A percentile compares a stretch with the other conserved stretches of the same genome.
These are phyloP conservation scores for Yamadazyma jaroonii DNA, from an alignment of 1,139 yeast species.

Conservation along the genomic window DNA sequence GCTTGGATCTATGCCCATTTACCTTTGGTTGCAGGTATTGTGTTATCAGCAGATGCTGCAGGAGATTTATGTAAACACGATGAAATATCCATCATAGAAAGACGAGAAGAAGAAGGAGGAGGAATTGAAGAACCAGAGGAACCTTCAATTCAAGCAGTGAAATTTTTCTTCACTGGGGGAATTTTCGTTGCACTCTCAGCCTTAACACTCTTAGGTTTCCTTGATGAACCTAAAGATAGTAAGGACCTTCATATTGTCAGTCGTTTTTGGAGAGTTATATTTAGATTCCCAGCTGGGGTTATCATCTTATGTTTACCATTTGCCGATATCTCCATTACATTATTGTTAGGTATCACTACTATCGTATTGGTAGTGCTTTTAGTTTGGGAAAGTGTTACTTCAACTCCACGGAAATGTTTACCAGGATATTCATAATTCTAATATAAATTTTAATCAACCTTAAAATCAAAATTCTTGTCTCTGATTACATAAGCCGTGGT, in stretches of 20 bases:
- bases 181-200: constrained; percentile 37
- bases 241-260: constrained; percentile 26
- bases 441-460: no score
- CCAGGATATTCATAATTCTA: constrained; percentile 3
- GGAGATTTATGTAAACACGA: constrained; percentile 43
- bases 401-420: constrained; percentile 23
- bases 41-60: constrained; percentile 63
- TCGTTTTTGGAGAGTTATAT: constrained; percentile 37
- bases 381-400: constrained; percentile 32
- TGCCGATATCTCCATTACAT: constrained; percentile 41
- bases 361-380: constrained; percentile 29
- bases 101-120: constrained; percentile 2
- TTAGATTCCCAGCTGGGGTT: constrained; percentile 39
- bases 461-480: no score
- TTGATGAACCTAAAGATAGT: constrained; percentile 40
- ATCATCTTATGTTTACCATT: constrained; percentile 43
- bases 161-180: constrained; percentile 52
- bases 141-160: constrained; percentile 32
- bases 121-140: constrained; percentile 21
- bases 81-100: constrained; percentile 7
- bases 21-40: constrained; percentile 50
- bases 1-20: constrained; percentile 50
- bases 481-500: no score
- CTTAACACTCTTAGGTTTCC: constrained; percentile 34
- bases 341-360: constrained; percentile 43